These are phyloP conservation scores for Phytophthora pini DNA, from an alignment of 352 stramenopile species.

Conservation along the genomic window DNA sequence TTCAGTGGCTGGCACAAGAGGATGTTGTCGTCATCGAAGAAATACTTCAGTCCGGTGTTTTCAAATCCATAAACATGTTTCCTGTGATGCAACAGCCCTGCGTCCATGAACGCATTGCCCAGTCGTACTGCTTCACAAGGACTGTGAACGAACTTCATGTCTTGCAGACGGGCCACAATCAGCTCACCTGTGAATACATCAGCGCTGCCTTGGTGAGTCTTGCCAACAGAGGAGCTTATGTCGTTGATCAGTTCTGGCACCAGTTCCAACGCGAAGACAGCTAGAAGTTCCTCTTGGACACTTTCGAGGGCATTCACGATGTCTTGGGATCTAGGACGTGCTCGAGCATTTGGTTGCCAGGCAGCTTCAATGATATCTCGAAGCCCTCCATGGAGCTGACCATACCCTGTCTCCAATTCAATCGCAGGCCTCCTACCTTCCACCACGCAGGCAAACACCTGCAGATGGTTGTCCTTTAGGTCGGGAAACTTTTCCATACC, in stretches of 20 bases:
- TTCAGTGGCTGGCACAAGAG: conserved; percentile 35
- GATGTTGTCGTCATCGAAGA: conserved; percentile 55
- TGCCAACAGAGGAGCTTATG: conserved; percentile 21
- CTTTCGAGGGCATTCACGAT: conserved; percentile 49
- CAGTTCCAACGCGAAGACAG: conserved; percentile 43
- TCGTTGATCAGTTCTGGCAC: conserved; percentile 37
- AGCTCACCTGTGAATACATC: conserved; percentile 41
- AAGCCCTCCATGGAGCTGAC: conserved; percentile 38
- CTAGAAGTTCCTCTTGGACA: conserved; percentile 53
- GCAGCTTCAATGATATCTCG: conserved; percentile 41
- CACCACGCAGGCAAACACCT: conserved; percentile 54
- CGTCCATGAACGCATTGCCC: conserved; percentile 66
- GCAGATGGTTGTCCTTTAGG: conserved; percentile 58
- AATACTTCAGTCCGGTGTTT: conserved; percentile 44
- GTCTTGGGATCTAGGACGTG: conserved; percentile 45
- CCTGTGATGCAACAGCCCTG: conserved; percentile 57
- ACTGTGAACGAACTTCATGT: conserved; percentile 44
- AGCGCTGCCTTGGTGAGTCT: conserved; percentile 30
- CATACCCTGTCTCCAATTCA: conserved; percentile 15
- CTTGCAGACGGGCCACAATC: conserved; percentile 33
- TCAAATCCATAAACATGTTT: conserved; percentile 54
- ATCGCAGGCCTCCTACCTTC: conserved; percentile 44
- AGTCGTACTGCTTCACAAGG: conserved; percentile 50
- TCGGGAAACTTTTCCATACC: conserved; percentile 53
- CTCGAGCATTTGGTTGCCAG: conserved; percentile 47